Conservation (phyloP, 805 yeast genomes). For the Danielia reshetovae region DNA sequence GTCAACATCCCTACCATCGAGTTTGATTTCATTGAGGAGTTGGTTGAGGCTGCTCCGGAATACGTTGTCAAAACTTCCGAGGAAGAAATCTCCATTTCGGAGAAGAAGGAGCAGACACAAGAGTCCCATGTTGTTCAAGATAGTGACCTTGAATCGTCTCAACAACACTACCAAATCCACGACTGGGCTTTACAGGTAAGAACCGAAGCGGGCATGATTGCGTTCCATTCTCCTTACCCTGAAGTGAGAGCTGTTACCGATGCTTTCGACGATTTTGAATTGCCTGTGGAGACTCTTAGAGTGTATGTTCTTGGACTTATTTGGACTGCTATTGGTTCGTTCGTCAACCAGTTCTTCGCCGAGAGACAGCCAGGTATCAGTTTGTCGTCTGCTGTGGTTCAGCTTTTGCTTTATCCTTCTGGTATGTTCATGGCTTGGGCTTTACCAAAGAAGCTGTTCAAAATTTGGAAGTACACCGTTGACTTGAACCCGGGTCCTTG, state of each 20-base stretch:
- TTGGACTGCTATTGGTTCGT: conserved; percentile 27
- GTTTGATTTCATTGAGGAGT: conserved; percentile 26
- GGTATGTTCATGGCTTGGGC: conserved; percentile 44
- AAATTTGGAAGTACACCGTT: conserved; percentile 32
- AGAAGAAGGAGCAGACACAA: neutral
- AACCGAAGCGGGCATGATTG: conserved; percentile 36
- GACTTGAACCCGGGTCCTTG: conserved; percentile 61
- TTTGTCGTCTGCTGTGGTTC: conserved; percentile 13
- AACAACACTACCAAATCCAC: neutral
- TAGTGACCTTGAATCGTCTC: neutral
- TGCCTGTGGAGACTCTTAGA: conserved; percentile 36
- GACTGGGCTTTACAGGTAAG: conserved; percentile 31
- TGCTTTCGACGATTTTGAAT: conserved; percentile 34
- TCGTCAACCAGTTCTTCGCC: conserved; percentile 15
- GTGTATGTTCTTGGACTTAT: conserved; percentile 18
- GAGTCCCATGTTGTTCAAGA: neutral
- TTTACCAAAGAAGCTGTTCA: conserved; percentile 7
- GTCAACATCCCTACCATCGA: conserved; percentile 41
- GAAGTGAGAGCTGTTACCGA: conserved; percentile 39
- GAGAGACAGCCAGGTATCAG: conserved; percentile 16
- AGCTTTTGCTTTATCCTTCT: conserved; percentile 16
- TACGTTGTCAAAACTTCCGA: neutral
- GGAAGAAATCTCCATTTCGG: neutral
- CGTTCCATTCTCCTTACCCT: conserved; percentile 39
- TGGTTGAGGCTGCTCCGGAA: conserved; percentile 7